These are phyloP conservation scores for Conoideocrella luteorostrata DNA, from an alignment of 2,329 filamentous ascomycete genomes.

Conservation along the genomic window DNA sequence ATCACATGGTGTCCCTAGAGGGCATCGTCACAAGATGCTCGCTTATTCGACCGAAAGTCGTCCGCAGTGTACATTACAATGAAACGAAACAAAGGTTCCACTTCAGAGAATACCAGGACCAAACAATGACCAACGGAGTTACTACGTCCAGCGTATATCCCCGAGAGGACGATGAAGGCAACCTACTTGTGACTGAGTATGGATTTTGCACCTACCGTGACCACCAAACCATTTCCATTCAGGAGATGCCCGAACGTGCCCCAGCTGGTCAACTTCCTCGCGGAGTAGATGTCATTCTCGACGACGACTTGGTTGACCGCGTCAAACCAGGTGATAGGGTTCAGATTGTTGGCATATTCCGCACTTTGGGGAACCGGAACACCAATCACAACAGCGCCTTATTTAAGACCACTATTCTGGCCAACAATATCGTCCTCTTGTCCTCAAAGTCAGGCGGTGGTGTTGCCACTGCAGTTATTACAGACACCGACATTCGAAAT, in stretches of 20 bases:
- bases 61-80: slow-evolving; percentile 96
- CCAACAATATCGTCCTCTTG: slow-evolving; percentile 90
- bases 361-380: slow-evolving; percentile 91
- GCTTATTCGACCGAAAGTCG: slow-evolving; percentile 91
- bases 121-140: slow-evolving; percentile 92
- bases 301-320: slow-evolving; percentile 91
- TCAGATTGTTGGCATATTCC: slow-evolving; percentile 92
- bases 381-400: slow-evolving; percentile 83
- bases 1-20: slow-evolving; percentile 95
- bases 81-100: slow-evolving; percentile 81
- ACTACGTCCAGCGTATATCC: slow-evolving; percentile 91
- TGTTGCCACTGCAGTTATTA: slow-evolving; percentile 85
- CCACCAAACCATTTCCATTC: slow-evolving; percentile 95
- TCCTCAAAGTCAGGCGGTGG: slow-evolving; percentile 95
- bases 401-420: slow-evolving; percentile 89
- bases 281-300: slow-evolving; percentile 91
- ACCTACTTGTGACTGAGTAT: slow-evolving; percentile 90
- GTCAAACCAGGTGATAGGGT: slow-evolving; percentile 95
- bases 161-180: slow-evolving; percentile 86
- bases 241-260: slow-evolving; percentile 97
- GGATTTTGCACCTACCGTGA: slow-evolving; percentile 93
- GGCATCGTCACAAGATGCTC: slow-evolving; percentile 97
- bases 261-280: slow-evolving; percentile 92
- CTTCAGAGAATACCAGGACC: slow-evolving; percentile 85
- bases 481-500: slow-evolving; percentile 94